Evolutionary conservation across 225 moss, liverwort and hornwort species (phyloP).

Genomic region (Rhytidiadelphus loreus): DNA sequence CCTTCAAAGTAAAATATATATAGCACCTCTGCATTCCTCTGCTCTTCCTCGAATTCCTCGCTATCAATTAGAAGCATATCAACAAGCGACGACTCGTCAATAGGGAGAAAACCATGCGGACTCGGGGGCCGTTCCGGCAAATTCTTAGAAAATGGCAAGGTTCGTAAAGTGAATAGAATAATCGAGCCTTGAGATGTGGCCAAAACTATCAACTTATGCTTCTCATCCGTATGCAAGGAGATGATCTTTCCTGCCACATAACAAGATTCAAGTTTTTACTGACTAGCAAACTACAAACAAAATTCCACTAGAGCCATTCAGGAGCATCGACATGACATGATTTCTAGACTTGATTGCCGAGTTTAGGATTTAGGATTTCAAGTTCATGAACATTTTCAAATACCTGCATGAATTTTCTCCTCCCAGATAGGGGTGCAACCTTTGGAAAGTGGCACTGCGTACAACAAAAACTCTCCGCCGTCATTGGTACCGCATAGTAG

Average conservation of each 20-base stretch:
- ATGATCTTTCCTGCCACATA: constrained; percentile 3
- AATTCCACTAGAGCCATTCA: not conserved
- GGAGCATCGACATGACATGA: not conserved
- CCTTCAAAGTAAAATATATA: not conserved
- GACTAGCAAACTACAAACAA: not conserved
- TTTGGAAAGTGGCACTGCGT: constrained; percentile 5
- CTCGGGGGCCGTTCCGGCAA: not conserved
- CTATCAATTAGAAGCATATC: not conserved
- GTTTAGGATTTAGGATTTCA: not conserved
- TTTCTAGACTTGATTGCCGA: not conserved
- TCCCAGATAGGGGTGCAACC: not conserved
- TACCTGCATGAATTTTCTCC: constrained; percentile 26
- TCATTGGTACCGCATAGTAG: constrained; percentile 15
- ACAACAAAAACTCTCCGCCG: constrained; percentile 11
- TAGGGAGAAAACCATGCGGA: not conserved
- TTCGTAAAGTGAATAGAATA: not conserved
- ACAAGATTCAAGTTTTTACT: not conserved
- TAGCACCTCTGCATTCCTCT: not conserved
- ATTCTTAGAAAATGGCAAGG: not conserved
- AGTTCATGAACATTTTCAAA: not conserved
- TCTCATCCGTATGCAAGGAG: constrained; percentile 12
- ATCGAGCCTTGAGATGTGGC: not conserved
- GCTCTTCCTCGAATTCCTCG: not conserved
- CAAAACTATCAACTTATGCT: constrained; percentile 4
- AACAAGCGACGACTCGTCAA: not conserved